These are phyloP conservation scores for Fallopia convolvulus DNA, from an alignment of 148 eudicot genomes.

Conservation along the genomic window DNA sequence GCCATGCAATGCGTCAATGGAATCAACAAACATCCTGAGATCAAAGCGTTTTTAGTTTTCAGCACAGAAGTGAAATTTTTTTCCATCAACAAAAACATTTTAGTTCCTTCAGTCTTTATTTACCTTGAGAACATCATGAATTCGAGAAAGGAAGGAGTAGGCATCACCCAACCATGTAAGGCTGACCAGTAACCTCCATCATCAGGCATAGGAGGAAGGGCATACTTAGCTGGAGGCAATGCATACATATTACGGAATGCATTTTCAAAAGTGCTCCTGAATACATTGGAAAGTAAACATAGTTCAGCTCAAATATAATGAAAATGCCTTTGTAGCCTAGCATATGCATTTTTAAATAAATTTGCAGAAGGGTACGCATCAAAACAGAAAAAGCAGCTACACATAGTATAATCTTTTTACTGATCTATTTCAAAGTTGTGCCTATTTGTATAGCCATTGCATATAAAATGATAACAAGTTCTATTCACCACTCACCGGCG, in stretches of 20 bases:
- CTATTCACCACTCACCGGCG: not conserved
- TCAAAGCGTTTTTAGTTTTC: slow-evolving; percentile 4
- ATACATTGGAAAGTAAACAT: not conserved
- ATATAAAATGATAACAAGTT: not conserved
- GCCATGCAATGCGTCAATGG: slow-evolving; percentile 62
- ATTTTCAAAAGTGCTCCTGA: slow-evolving; percentile 75
- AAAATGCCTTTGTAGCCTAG: not conserved
- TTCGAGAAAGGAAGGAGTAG: slow-evolving; percentile 93
- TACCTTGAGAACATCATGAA: slow-evolving; percentile 91
- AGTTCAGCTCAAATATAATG: not conserved
- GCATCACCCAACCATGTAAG: slow-evolving; percentile 97
- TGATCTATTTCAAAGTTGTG: not conserved
- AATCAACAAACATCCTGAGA: slow-evolving; percentile 90
- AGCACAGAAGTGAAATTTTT: not conserved
- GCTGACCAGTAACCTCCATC: slow-evolving; percentile 92
- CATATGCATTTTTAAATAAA: not conserved
- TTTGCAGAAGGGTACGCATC: not conserved
- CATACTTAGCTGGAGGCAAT: slow-evolving; percentile 63
- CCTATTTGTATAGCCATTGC: not conserved
- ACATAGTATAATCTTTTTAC: not conserved
- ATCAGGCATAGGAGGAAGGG: slow-evolving; percentile 97
- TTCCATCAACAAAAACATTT: not conserved
- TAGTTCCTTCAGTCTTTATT: not conserved
- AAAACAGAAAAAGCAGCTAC: not conserved
- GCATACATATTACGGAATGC: slow-evolving; percentile 88